Evolutionary conservation across 2,329 filamentous ascomycete species (phyloP).

Genomic region (Fusarium annulatum): DNA sequence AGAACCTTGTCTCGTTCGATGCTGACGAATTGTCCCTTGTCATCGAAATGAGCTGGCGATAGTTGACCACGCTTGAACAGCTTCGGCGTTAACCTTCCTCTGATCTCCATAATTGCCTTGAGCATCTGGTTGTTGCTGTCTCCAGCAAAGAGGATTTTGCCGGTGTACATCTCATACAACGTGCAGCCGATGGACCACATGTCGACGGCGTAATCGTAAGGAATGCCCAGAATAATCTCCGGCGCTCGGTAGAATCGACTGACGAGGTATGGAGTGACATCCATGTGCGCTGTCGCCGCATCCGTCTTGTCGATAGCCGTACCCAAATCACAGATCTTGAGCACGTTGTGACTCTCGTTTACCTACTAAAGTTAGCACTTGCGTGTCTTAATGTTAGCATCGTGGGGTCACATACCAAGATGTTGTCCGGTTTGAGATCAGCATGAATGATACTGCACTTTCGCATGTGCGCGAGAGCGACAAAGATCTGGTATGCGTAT

Average conservation of each 20-base stretch:
- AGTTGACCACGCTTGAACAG: constrained; percentile 85
- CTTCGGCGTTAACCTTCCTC: constrained; percentile 91
- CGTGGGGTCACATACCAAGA: constrained; percentile 68
- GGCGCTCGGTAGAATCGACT: constrained; percentile 97
- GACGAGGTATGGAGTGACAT: constrained; percentile 93
- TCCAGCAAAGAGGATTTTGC: constrained; percentile 95
- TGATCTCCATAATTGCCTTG: constrained; percentile 93
- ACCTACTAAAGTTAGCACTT: constrained; percentile 58
- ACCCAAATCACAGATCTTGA: constrained; percentile 96
- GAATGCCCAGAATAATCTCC: constrained; percentile 96
- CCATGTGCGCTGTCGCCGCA: constrained; percentile 74
- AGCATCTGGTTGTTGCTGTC: constrained; percentile 99
- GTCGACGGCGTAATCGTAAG: constrained; percentile 93
- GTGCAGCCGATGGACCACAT: constrained; percentile 99
- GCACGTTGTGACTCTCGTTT: constrained; percentile 81
- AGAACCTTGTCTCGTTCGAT: constrained; percentile 89
- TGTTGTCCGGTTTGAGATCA: constrained; percentile 97
- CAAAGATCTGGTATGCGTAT: constrained; percentile 94
- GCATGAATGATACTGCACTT: constrained; percentile 95
- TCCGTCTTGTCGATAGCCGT: constrained; percentile 94
- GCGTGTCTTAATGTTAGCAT: not conserved
- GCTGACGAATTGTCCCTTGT: constrained; percentile 84
- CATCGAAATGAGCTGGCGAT: constrained; percentile 83
- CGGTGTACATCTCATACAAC: constrained; percentile 95
- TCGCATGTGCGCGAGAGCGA: constrained; percentile 86